Base-by-base conservation (phyloP, 306 rosid species). In the Luffa aegyptiaca region DNA sequence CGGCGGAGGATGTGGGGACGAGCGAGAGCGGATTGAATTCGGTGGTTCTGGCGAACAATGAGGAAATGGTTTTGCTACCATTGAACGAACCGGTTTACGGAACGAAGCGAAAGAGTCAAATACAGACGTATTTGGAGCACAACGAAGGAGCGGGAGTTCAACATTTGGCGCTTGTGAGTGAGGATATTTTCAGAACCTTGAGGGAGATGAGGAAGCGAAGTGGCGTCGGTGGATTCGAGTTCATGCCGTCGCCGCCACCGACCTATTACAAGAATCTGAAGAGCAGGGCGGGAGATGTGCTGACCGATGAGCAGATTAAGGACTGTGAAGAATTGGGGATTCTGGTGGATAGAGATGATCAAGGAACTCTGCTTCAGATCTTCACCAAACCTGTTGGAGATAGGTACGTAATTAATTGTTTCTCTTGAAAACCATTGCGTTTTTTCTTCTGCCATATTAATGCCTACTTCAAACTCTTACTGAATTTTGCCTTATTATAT, bases 361-460 rank as follows among this genome's bases (percentile, higher is more conserved):
- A 90, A 79, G 99, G 98, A 3, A 95, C 99, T 69, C 83, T 95
- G 75, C 99, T 91, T 68, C 97, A 95, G 82, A 93, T 95, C 80
- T 95, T 95, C 88, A 95, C 99, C 10, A 95, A 95, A 81, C 98
- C 98, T 4, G 68, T 95, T 52, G 97, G 99, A 39, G 99, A 95
- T 81, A 88, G 98, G 98, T 91, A 37, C 53, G 77, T 53, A n/a
- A 6, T 58, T 57, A 4, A 17, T 39, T 56, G 8, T 44, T 33
- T 74, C 12, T 35, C 0, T 72, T 48, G 21, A 26, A 72, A 72
- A 45, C 42, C 57, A 74, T 1, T 31, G 20, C 61, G 6, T 12
- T 48, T 20, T 61, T 61, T 51, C 48, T 17, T 45, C 11, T 71
- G 3, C 8, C 3, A 3, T 20, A 56, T 45, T 5, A 5, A 12